Conservation (phyloP, 2,329 filamentous ascomycete genomes). For the Tolypocladium guangdongense region DNA sequence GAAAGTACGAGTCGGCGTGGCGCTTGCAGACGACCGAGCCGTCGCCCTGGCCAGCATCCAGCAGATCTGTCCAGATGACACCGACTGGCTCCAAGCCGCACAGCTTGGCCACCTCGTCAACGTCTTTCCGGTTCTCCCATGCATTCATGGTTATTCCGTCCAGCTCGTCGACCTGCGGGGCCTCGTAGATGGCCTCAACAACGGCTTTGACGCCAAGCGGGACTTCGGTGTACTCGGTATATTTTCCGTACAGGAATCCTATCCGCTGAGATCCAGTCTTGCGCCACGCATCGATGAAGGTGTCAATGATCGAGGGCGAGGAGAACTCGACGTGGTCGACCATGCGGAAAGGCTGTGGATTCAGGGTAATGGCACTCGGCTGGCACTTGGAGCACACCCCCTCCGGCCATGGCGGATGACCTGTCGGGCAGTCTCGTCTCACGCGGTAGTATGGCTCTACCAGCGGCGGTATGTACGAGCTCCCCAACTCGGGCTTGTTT, state of each 20-base stretch:
- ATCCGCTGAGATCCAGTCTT: constrained; percentile 73
- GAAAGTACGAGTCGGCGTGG: constrained; percentile 88
- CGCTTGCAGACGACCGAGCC: constrained; percentile 89
- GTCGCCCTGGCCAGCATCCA: constrained; percentile 70
- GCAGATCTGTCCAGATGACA: constrained; percentile 87
- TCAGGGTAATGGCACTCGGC: constrained; percentile 88
- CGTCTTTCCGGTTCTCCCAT: constrained; percentile 74
- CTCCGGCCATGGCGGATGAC: constrained; percentile 87
- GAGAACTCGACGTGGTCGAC: constrained; percentile 98
- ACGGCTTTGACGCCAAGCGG: constrained; percentile 91
- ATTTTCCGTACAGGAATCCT: constrained; percentile 84
- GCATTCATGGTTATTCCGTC: constrained; percentile 79
- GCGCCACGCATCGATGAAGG: constrained; percentile 87
- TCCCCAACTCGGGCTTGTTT: constrained; percentile 88
- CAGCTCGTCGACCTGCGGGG: constrained; percentile 77
- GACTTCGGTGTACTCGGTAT: constrained; percentile 83
- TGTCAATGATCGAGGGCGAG: constrained; percentile 71
- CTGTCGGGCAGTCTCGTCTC: constrained; percentile 77
- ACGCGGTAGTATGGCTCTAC: constrained; percentile 90
- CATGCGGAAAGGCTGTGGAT: constrained; percentile 90
- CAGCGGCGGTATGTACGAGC: constrained; percentile 91
- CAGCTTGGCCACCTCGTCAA: constrained; percentile 68
- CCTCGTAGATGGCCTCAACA: constrained; percentile 94
- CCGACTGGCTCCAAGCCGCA: constrained; percentile 85
- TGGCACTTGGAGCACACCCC: constrained; percentile 98